Percentiles rank a stretch among this genome's conserved stretches.
Conservation (phyloP, 176 grass and related monocot genomes). For the Metroxylon sagu region DNA sequence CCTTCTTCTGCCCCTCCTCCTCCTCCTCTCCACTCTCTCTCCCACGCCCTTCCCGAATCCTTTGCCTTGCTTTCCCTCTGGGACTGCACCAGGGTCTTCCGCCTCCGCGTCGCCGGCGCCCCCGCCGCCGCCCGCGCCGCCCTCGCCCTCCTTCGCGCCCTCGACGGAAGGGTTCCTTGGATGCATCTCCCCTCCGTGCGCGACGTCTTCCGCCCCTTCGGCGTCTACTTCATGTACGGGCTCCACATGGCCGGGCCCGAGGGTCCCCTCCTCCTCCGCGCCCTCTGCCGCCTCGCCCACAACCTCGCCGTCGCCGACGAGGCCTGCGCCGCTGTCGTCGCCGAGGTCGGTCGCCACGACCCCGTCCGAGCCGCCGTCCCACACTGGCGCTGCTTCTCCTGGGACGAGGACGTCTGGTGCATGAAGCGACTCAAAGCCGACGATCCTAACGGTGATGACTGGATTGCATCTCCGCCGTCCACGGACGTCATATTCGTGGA, state of each 20-base stretch:
- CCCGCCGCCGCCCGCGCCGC: constrained; percentile 15
- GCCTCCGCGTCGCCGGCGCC: constrained; percentile 33
- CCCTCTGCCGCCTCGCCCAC: constrained; percentile 45
- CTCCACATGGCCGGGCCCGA: constrained; percentile 44
- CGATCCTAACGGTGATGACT: constrained; percentile 20
- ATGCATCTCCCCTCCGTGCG: constrained; percentile 50
- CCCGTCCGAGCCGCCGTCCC: constrained; percentile 40
- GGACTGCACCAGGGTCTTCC: constrained; percentile 45
- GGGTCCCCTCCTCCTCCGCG: constrained; percentile 39
- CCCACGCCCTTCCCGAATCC: constrained; percentile 19
- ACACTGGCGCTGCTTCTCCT: constrained; percentile 54
- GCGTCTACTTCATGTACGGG: constrained; percentile 57
- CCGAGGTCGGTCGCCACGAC: constrained; percentile 34
- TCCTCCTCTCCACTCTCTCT: not conserved
- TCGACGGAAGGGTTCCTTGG: constrained; percentile 50
- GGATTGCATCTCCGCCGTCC: constrained; percentile 19
- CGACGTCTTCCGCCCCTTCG: constrained; percentile 65
- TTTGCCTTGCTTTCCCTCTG: constrained; percentile 58
- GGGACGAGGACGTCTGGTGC: constrained; percentile 72
- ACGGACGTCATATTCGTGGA: constrained; percentile 48
- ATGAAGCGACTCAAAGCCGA: constrained; percentile 35
- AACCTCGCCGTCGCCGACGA: constrained; percentile 46
- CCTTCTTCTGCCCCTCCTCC: constrained; percentile 1
- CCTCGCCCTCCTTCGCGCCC: constrained; percentile 32
- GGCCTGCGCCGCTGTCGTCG: constrained; percentile 17